These are phyloP conservation scores for Phytopythium sindhum DNA, from an alignment of 352 stramenopile genomes.

Conservation along the genomic window DNA sequence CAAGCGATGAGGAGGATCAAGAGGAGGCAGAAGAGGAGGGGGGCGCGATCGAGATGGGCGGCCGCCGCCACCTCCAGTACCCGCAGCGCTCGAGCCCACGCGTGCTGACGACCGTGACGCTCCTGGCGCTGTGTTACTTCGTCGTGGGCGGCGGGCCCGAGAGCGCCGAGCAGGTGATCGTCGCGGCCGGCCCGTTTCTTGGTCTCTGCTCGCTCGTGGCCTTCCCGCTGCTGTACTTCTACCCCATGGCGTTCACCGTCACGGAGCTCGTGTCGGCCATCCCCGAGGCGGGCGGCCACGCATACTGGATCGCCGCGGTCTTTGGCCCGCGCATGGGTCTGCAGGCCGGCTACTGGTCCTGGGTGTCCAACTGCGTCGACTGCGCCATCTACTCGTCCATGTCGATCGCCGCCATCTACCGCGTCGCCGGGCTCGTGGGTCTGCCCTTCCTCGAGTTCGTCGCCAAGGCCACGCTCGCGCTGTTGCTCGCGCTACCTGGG, in stretches of 20 bases:
- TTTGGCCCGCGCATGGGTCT: slow-evolving; percentile 71
- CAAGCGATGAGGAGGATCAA: background rate
- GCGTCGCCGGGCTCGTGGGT: slow-evolving; percentile 5
- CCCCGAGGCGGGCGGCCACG: slow-evolving; percentile 45
- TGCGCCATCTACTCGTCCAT: slow-evolving; percentile 67
- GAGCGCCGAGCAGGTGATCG: slow-evolving; percentile 39
- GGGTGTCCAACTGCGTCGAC: slow-evolving; percentile 76
- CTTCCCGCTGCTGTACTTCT: slow-evolving; percentile 44
- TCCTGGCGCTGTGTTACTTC: slow-evolving; percentile 63
- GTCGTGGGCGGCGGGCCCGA: slow-evolving; percentile 38
- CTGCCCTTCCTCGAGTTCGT: slow-evolving; percentile 42
- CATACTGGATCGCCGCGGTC: slow-evolving; percentile 65
- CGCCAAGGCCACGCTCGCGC: slow-evolving; percentile 34
- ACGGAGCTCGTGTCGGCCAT: slow-evolving; percentile 47
- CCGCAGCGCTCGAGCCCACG: slow-evolving; percentile 7
- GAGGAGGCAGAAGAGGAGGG: background rate
- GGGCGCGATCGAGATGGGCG: background rate
- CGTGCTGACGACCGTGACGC: slow-evolving; percentile 30
- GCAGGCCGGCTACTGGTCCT: slow-evolving; percentile 80
- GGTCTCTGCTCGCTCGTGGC: slow-evolving; percentile 31
- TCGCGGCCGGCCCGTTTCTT: slow-evolving; percentile 37
- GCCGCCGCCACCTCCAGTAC: background rate
- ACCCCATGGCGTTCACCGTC: slow-evolving; percentile 44
- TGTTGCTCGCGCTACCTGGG: slow-evolving; percentile 43
- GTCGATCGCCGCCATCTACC: slow-evolving; percentile 28